phyloP scores from a whole-genome alignment of 495 filamentous ascomycete genomes.

The Aspergillus cavernicola region DNA sequence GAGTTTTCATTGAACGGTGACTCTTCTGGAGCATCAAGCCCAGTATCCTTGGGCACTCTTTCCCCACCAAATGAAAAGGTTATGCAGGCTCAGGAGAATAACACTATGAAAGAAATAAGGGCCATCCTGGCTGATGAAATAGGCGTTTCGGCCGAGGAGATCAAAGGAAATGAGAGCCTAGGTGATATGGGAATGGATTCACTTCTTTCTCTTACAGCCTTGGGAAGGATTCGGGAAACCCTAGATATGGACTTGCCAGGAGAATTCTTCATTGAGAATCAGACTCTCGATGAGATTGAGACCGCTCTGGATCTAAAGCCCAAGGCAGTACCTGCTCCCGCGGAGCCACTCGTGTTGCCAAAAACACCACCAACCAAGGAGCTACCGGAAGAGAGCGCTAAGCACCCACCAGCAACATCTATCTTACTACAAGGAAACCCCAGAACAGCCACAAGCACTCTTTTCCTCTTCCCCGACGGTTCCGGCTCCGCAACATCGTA shows the following conservation, averaged over 20 bases:
- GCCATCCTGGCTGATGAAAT: constrained; percentile 65
- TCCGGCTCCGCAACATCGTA: constrained; percentile 48
- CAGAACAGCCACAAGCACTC: constrained; percentile 24
- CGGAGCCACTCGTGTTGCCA: constrained; percentile 22
- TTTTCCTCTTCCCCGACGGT: constrained; percentile 39
- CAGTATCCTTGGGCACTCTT: constrained; percentile 30
- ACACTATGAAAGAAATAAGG: constrained; percentile 45
- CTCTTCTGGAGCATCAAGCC: constrained; percentile 32
- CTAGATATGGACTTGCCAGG: constrained; percentile 47
- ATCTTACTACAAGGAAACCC: constrained; percentile 36
- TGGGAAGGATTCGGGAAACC: constrained; percentile 54
- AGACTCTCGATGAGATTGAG: constrained; percentile 56
- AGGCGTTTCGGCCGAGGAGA: constrained; percentile 60
- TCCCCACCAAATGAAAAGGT: constrained; percentile 35
- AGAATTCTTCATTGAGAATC: constrained; percentile 57
- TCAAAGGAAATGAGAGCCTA: constrained; percentile 44
- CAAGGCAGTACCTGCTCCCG: constrained; percentile 21
- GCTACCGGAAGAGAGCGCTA: constrained; percentile 15
- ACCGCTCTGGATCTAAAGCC: constrained; percentile 36
- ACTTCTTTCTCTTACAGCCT: constrained; percentile 47
- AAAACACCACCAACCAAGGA: constrained; percentile 17
- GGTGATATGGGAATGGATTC: constrained; percentile 52
- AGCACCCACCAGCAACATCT: constrained; percentile 45
- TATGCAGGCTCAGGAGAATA: constrained; percentile 41
- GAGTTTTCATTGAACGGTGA: constrained; percentile 28